Base-by-base conservation (phyloP, 805 yeast species). In the Metschnikowia drakensbergensis region DNA sequence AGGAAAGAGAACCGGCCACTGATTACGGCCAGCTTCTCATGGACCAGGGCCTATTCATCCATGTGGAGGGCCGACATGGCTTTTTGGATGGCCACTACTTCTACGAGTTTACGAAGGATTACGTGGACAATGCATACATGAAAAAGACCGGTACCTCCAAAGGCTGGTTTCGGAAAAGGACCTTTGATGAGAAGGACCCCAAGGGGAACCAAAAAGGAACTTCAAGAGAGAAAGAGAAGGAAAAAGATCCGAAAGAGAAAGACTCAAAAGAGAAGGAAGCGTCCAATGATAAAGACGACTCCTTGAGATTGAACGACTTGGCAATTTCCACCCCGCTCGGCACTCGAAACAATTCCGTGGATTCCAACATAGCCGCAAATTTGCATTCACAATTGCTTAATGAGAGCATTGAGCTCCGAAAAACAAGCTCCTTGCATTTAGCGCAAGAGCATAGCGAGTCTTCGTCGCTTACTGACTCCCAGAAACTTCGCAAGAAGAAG, bases 31-130 rank as follows among this genome's bases (percentile, higher is more conserved):
- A 89, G 57, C 62, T 68, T 6, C 67, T 92, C 37, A 87, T 89
- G 95, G 77, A 80, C 6, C 72, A 72, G 42, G 86, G 86, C 0
- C 59, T 92, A 11, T 81, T 92, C 61, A 72, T 65, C n/a, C 98
- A 92, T 60, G 97, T 89, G 22, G 88, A 86, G 51, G 74, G 80
- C 39, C 76, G 92, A 31, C 97, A 92, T 62, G 81, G 86, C 3
- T 88, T 94, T 57, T 67, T 90, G 45, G 96, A 92, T 67, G 99
- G 99, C 0, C 91, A 94, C 60, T 92, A 90, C 62, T 92, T 92
- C 65, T 92, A 92, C 60, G 83, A 81, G 57, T 64, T 91, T 45
- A 75, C 74, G 22, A 78, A 79, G 0, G 85, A 83, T 29, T 86
- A 75, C 53, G 65, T 71, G 9, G 69, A 71, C 36, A 64, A 61